Base-by-base conservation (phyloP, 1,284 basidiomycete species). In the Leccinum brunneo-olivaceum region DNA sequence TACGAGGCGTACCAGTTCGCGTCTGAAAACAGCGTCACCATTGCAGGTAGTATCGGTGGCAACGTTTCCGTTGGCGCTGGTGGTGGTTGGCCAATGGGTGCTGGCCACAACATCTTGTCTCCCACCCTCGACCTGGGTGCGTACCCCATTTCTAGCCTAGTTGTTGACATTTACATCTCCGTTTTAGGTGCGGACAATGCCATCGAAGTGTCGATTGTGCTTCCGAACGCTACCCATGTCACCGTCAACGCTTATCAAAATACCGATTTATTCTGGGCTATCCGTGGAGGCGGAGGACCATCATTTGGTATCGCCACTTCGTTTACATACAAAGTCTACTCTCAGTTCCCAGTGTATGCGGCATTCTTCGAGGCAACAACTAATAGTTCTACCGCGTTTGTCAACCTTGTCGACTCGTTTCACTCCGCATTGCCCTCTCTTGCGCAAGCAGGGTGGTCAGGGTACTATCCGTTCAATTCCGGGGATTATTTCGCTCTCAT, bases 221-320 rank as follows among this genome's bases (percentile, higher is more conserved):
- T n/a, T n/a, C n/a, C n/a, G n/a, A 50, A 42, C 12, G 39, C 34
- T 7, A 34, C 37, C 3, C 38, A 50, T 16, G 34, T 49, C 19
- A 49, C 35, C 10, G 23, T 25, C 32, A 46, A 49, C 25, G 11
- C 25, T 7, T n/a, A 48, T 20, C 43, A 21, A 58, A 30, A 48
- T 16, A 28, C 12, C 6, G 3, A 25, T 25, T 25, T 25, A 25
- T 12, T 25, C 12, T 7, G 25, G 25, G 25, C 6, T 34, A 56
- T 75, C 30, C 65, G 71, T 18, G 73, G n/a, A n/a, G n/a, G 73
- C 11, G 72, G 73, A 5, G 72, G 71, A 10, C 67, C 70, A 64
- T 48, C 47, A 4, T 50, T 45, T 20, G 47, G 49, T 8, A 44
- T 48, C 8, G 29, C 43, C 11, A 48, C 49, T 32, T 50, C 43